Conservation (phyloP, 352 stramenopile genomes). For the Globisporangium emineosum region DNA sequence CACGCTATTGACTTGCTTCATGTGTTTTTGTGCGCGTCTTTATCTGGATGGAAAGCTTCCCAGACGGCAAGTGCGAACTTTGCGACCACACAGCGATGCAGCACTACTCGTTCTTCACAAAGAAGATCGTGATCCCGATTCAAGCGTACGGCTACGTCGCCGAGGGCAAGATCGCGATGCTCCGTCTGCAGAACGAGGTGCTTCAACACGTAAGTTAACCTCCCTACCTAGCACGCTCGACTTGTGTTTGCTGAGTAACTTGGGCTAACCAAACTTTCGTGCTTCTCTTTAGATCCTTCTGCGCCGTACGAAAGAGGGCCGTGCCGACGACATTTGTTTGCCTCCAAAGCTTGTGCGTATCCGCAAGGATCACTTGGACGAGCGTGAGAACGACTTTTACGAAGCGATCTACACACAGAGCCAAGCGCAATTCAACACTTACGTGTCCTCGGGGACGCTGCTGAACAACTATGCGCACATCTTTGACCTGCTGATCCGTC, state of each 20-base stretch:
- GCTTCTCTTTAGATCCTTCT: slow-evolving; percentile 88
- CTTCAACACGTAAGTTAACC: slow-evolving; percentile 77
- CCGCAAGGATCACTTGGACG: slow-evolving; percentile 79
- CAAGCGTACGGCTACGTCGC: slow-evolving; percentile 93
- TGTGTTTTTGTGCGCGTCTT: slow-evolving; percentile 21
- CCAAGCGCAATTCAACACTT: slow-evolving; percentile 98
- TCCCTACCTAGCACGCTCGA: not conserved
- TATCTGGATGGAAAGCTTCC: slow-evolving; percentile 40
- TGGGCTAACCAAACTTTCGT: not conserved
- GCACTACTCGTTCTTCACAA: slow-evolving; percentile 99
- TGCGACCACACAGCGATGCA: slow-evolving; percentile 94
- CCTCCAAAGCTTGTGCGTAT: slow-evolving; percentile 88
- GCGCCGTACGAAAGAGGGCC: slow-evolving; percentile 97
- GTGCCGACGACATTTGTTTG: slow-evolving; percentile 93
- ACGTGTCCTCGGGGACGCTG: slow-evolving; percentile 95
- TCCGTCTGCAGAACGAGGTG: slow-evolving; percentile 93
- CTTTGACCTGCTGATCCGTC: slow-evolving; percentile 97
- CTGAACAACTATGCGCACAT: slow-evolving; percentile 99
- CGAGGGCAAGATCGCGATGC: slow-evolving; percentile 93
- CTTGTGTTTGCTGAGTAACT: not conserved
- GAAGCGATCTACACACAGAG: slow-evolving; percentile 97
- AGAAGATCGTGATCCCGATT: slow-evolving; percentile 98
- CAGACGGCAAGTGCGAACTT: slow-evolving; percentile 82
- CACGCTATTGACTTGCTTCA: not conserved
- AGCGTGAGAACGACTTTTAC: slow-evolving; percentile 98